phyloP scores from a whole-genome alignment of 1,284 basidiomycete genomes.

The Rugiboletus extremiorientalis region DNA sequence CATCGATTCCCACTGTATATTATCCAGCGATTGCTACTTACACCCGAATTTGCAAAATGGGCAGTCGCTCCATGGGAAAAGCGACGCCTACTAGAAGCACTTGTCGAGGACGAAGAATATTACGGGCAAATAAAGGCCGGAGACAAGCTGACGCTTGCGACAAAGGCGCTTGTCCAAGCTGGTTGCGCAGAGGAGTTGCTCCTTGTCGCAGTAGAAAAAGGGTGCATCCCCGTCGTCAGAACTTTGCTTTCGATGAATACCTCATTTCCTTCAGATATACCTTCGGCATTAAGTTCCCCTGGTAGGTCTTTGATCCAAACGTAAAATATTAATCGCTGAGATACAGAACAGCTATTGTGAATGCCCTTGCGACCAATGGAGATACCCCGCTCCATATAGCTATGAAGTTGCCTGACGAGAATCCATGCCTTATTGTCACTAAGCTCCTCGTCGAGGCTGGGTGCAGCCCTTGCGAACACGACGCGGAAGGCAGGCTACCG shows the following conservation, averaged over 20 bases:
- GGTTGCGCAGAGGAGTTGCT: background rate
- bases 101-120: constrained; percentile 3
- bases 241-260: background rate
- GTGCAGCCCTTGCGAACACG: background rate
- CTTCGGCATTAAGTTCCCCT: no score
- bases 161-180: background rate
- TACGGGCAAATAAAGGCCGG: background rate
- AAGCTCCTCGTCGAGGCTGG: constrained; percentile 6
- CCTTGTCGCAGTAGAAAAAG: constrained; percentile 1
- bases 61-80: background rate
- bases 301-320: background rate
- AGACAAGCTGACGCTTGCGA: background rate
- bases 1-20: background rate
- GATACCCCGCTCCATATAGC: constrained; percentile 6
- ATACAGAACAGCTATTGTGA: background rate
- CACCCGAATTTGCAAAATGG: background rate
- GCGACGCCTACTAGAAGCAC: background rate
- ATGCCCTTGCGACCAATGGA: background rate
- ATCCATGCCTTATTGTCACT: background rate
- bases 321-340: background rate
- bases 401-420: background rate
- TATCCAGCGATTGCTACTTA: background rate
- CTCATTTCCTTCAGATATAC: background rate
- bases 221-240: background rate
- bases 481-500: background rate